phyloP scores from a whole-genome alignment of 108 stramenopile genomes.

The Cyclostephanos tholiformis region DNA sequence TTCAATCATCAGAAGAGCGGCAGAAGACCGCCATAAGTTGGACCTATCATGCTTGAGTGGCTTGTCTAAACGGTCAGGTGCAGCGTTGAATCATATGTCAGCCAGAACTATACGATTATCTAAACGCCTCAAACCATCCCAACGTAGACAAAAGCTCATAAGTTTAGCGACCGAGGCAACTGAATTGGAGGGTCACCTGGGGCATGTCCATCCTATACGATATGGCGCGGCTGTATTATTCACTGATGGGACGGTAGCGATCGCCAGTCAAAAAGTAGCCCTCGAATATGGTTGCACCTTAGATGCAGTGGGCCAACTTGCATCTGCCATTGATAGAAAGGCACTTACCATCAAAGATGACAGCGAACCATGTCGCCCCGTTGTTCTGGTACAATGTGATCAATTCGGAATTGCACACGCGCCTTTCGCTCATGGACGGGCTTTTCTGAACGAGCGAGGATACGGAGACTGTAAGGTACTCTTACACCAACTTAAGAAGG shows the following conservation, averaged over 20 bases:
- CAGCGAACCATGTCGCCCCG: constrained; percentile 22
- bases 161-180: constrained; percentile 55
- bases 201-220: constrained; percentile 69
- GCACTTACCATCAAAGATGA: constrained; percentile 28
- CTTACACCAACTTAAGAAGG: constrained; percentile 48
- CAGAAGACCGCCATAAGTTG: constrained; percentile 15
- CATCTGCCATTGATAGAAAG: constrained; percentile 37
- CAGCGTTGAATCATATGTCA: constrained; percentile 23
- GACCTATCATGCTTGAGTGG: too few species aligned
- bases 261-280: constrained; percentile 64
- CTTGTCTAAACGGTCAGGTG: constrained; percentile 11
- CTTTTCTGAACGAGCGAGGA: constrained; percentile 76
- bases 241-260: constrained; percentile 55
- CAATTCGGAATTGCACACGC: constrained; percentile 86
- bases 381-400: constrained; percentile 74
- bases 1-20: constrained; percentile 24
- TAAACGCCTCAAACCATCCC: constrained; percentile 25
- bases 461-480: constrained; percentile 63
- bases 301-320: constrained; percentile 83
- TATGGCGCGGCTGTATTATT: constrained; percentile 82
- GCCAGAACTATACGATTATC: constrained; percentile 32
- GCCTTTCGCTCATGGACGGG: constrained; percentile 81
- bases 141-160: constrained; percentile 50
- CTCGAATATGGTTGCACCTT: constrained; percentile 88
- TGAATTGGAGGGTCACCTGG: constrained; percentile 37